Conservation (phyloP, 2,329 filamentous ascomycete species). For the Phoma sp. region DNA sequence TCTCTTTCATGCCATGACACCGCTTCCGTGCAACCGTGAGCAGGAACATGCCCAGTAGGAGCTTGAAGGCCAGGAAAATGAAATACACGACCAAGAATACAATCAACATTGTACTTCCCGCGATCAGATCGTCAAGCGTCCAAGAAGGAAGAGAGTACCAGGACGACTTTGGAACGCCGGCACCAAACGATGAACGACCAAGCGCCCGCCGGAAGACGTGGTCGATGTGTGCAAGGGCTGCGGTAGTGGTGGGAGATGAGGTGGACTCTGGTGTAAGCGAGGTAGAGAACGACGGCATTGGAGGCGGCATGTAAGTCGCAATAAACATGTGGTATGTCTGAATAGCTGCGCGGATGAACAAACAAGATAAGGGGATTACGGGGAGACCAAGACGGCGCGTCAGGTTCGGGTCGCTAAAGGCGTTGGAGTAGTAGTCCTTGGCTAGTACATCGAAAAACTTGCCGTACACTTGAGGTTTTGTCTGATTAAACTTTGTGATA, state of each 20-base stretch:
- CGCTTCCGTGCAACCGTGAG: slow-evolving; percentile 79
- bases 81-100: slow-evolving; percentile 87
- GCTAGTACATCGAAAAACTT: slow-evolving; percentile 91
- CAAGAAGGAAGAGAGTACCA: slow-evolving; percentile 50
- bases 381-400: slow-evolving; percentile 89
- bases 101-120: slow-evolving; percentile 79
- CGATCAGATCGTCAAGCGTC: slow-evolving; percentile 75
- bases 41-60: slow-evolving; percentile 86
- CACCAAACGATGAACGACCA: slow-evolving; percentile 71
- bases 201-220: slow-evolving; percentile 77
- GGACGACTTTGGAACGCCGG: slow-evolving; percentile 39
- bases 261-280: slow-evolving; percentile 66
- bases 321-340: slow-evolving; percentile 99
- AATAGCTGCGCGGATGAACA: slow-evolving; percentile 92
- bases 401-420: slow-evolving; percentile 88
- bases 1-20: slow-evolving; percentile 80
- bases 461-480: slow-evolving; percentile 86
- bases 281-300: slow-evolving; percentile 70
- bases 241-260: slow-evolving; percentile 70
- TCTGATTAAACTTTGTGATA: slow-evolving; percentile 98
- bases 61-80: slow-evolving; percentile 78
- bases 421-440: slow-evolving; percentile 98
- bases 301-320: slow-evolving; percentile 80
- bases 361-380: slow-evolving; percentile 87
- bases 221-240: slow-evolving; percentile 80